Conservation (phyloP, 495 filamentous ascomycete genomes). For the Xylaria acuta region DNA sequence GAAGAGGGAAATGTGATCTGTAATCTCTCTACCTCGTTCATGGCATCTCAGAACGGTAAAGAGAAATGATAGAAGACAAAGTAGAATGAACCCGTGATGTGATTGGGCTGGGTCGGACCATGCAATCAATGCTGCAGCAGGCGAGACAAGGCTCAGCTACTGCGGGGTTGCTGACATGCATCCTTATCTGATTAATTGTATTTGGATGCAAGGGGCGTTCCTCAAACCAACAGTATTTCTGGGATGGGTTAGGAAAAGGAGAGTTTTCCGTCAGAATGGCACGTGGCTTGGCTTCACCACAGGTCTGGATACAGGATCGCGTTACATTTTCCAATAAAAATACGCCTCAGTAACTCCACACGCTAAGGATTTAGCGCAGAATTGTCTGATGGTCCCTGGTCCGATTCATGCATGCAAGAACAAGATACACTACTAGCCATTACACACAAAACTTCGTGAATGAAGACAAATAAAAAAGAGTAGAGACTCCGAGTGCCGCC, state of each 20-base stretch:
- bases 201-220: not conserved
- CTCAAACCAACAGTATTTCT: not conserved
- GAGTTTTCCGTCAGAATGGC: not conserved
- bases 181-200: not conserved
- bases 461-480: conserved; percentile 3
- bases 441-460: not conserved
- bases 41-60: not conserved
- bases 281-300: not conserved
- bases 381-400: not conserved
- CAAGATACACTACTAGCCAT: not conserved
- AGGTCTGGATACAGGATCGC: not conserved
- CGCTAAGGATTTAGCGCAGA: not conserved
- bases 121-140: not conserved
- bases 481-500: conserved; percentile 11
- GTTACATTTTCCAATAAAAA: not conserved
- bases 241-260: not conserved
- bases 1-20: not conserved
- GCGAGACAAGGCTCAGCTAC: conserved; percentile 8
- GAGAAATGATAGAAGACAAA: not conserved
- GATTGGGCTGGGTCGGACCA: not conserved
- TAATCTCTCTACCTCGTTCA: not conserved
- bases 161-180: conserved; percentile 18
- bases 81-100: not conserved
- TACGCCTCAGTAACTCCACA: not conserved
- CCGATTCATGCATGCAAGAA: not conserved